Conservation (phyloP, 139 green algal species). For the Chlorella ohadii region DNA sequence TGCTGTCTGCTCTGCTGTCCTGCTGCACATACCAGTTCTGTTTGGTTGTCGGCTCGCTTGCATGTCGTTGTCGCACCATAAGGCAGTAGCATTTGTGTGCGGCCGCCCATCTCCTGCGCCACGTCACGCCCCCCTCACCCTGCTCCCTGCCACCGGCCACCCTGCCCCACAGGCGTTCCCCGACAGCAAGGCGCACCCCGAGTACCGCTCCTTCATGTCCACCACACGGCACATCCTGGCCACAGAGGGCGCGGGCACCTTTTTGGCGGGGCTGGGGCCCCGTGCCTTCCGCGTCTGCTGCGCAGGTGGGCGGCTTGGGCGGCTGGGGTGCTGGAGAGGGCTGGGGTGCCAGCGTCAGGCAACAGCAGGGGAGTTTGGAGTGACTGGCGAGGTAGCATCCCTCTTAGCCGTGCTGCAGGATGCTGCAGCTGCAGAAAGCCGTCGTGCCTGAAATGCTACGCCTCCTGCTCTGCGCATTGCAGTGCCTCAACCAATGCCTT, state of each 20-base stretch:
- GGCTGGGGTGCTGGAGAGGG: neutral
- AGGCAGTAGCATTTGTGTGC: no score
- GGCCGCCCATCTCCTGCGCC: no score
- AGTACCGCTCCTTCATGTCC: constrained; percentile 37
- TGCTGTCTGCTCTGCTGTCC: no score
- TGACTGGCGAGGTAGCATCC: no score
- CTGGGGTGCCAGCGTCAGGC: neutral
- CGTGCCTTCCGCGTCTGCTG: constrained; percentile 38
- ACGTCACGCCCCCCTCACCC: no score
- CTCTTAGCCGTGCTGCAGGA: neutral
- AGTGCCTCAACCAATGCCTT: neutral
- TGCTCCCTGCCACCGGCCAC: neutral
- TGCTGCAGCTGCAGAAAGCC: neutral
- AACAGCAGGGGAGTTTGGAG: no score
- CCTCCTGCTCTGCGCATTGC: neutral
- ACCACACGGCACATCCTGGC: constrained; percentile 32
- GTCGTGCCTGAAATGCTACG: no score
- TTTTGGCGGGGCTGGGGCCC: constrained; percentile 43
- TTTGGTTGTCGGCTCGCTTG: no score
- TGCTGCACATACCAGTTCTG: no score
- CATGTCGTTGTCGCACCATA: no score
- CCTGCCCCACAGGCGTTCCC: constrained; percentile 42
- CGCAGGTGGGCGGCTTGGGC: neutral
- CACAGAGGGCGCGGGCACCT: constrained; percentile 19
- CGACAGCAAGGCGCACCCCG: constrained; percentile 11